Evolutionary conservation across 116 monocot species (phyloP).

Genomic region (Cymodocea nodosa): DNA sequence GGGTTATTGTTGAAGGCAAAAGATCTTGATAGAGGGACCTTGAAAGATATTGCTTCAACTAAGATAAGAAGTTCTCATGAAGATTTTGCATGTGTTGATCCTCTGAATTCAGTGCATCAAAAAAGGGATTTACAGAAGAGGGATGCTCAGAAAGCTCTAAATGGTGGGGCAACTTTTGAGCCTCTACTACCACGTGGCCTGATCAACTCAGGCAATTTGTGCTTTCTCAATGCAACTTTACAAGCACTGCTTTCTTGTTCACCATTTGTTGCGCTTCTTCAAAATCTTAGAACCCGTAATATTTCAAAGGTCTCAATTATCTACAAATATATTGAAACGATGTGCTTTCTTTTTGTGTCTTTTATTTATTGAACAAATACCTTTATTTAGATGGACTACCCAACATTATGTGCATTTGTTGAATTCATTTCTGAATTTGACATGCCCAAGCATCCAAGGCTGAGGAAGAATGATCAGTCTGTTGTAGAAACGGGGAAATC

Average conservation of each 20-base stretch:
- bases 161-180: constrained; percentile 10
- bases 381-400: constrained; percentile 39
- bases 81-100: constrained; percentile 4
- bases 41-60: constrained; percentile 3
- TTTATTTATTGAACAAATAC: constrained; percentile 1
- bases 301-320: constrained; percentile 55
- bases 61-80: constrained; percentile 3
- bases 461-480: constrained; percentile 20
- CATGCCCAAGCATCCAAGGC: constrained; percentile 33
- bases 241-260: constrained; percentile 85
- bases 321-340: background rate
- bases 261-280: constrained; percentile 69
- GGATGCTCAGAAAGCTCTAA: constrained; percentile 14
- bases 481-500: constrained; percentile 39
- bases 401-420: constrained; percentile 66
- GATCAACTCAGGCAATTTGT: constrained; percentile 81
- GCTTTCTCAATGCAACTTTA: constrained; percentile 92
- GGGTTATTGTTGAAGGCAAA: background rate
- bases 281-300: constrained; percentile 35
- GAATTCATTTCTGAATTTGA: constrained; percentile 66
- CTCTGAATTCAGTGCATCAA: background rate
- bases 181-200: constrained; percentile 66
- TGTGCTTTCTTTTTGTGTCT: background rate
- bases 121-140: constrained; percentile 10
- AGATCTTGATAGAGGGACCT: background rate